Evolutionary conservation across 805 yeast genomes (phyloP).

Genomic region (Myxozyma lipomycoides): DNA sequence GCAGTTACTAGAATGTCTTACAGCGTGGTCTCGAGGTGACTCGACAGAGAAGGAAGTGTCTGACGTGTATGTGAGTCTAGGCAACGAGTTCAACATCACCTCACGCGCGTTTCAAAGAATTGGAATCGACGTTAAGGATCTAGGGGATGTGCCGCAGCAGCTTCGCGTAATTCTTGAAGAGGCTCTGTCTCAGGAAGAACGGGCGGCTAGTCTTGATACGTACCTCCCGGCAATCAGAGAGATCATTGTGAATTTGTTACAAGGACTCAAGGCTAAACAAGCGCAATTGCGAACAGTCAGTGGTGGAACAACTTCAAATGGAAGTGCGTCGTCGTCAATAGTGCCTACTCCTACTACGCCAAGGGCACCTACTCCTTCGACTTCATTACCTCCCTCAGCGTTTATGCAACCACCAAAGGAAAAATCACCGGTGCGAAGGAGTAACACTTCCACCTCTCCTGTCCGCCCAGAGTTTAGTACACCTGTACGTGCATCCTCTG

Average conservation of each 20-base stretch:
- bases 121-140: slow-evolving; percentile 71
- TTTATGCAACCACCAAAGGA: background rate
- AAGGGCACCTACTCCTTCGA: slow-evolving; percentile 6
- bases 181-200: slow-evolving; percentile 79
- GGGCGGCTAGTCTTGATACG: slow-evolving; percentile 72
- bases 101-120: slow-evolving; percentile 72
- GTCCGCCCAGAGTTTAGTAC: slow-evolving; percentile 1
- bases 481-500: slow-evolving; percentile 1
- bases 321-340: background rate
- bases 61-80: slow-evolving; percentile 83
- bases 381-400: background rate
- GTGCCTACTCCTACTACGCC: slow-evolving; percentile 20
- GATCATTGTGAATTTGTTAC: slow-evolving; percentile 75
- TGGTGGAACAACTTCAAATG: slow-evolving; percentile 13
- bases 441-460: slow-evolving; percentile 8
- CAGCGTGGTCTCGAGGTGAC: slow-evolving; percentile 83
- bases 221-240: slow-evolving; percentile 82
- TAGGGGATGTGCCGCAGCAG: slow-evolving; percentile 86
- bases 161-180: slow-evolving; percentile 76
- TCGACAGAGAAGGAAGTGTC: slow-evolving; percentile 82
- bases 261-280: slow-evolving; percentile 78
- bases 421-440: slow-evolving; percentile 10
- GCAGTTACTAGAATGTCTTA: slow-evolving; percentile 75
- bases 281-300: slow-evolving; percentile 43
- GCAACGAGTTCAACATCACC: slow-evolving; percentile 87